Percentiles rank a stretch among this genome's conserved stretches.
phyloP scores from a whole-genome alignment of 169 alveolate species.

The Cryptosporidium felis region DNA sequence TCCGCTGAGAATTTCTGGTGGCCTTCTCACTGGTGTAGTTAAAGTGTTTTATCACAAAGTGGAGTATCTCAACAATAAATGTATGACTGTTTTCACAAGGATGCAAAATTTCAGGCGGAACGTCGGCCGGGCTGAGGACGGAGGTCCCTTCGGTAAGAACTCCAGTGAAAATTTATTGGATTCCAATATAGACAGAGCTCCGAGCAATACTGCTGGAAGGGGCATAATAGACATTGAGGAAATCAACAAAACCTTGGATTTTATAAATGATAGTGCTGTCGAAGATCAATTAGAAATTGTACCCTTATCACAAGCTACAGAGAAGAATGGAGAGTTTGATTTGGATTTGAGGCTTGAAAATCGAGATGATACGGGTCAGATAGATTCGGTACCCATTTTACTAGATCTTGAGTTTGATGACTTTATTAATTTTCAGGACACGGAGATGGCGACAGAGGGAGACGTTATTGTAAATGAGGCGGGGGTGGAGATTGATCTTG shows the following conservation, averaged over 20 bases:
- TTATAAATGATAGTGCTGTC: background rate
- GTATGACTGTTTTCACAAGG: conserved; percentile 15
- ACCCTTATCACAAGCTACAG: conserved; percentile 13
- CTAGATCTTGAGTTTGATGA: conserved; percentile 69
- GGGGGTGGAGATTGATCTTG: conserved; percentile 16
- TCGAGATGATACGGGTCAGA: background rate
- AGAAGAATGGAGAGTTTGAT: background rate
- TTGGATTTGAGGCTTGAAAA: background rate
- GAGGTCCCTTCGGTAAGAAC: background rate
- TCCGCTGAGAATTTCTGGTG: conserved; percentile 65
- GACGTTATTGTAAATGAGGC: background rate
- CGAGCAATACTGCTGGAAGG: background rate
- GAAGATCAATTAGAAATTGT: conserved; percentile 29
- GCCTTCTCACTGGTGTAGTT: conserved; percentile 31
- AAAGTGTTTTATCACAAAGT: conserved; percentile 48
- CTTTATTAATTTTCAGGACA: conserved; percentile 13
- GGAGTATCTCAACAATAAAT: conserved; percentile 34
- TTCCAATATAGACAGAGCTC: conserved; percentile 16
- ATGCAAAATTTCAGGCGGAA: conserved; percentile 46
- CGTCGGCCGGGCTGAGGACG: too few species aligned
- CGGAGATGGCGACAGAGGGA: conserved; percentile 20
- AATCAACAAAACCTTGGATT: conserved; percentile 25
- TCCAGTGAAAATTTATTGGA: background rate
- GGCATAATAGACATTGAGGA: conserved; percentile 34
- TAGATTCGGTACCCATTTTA: background rate